phyloP scores from a whole-genome alignment of 2,329 filamentous ascomycete species.

The Orbilia ellipsospora region DNA sequence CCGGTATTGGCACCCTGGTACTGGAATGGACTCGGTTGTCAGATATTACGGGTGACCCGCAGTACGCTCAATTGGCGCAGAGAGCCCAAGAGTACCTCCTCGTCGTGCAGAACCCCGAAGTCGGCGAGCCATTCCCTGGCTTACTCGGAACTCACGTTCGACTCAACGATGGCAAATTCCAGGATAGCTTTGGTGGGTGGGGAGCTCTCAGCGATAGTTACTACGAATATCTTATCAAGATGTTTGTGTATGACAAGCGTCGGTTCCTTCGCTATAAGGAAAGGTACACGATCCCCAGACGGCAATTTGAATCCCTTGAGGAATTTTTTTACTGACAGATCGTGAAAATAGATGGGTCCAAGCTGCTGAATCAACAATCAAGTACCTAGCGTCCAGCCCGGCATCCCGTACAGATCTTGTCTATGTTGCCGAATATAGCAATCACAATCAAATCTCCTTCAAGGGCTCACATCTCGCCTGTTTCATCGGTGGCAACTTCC shows the following conservation, averaged over 20 bases:
- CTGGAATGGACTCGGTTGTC: constrained; percentile 86
- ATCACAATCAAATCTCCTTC: constrained; percentile 65
- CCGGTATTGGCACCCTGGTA: constrained; percentile 80
- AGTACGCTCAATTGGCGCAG: constrained; percentile 75
- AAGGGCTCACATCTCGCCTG: constrained; percentile 74
- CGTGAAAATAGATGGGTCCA: constrained; percentile 69
- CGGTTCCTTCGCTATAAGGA: constrained; percentile 75
- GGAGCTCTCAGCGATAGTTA: constrained; percentile 80
- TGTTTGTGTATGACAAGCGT: constrained; percentile 80
- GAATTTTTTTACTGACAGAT: background rate
- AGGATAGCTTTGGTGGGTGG: constrained; percentile 78
- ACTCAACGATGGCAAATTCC: constrained; percentile 73
- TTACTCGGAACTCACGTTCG: constrained; percentile 76
- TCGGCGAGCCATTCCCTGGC: constrained; percentile 78
- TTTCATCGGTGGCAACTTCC: constrained; percentile 86
- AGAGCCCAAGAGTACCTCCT: constrained; percentile 77
- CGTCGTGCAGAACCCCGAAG: constrained; percentile 69
- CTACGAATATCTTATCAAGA: constrained; percentile 92
- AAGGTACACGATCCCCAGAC: constrained; percentile 61
- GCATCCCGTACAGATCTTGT: constrained; percentile 75
- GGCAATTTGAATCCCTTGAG: background rate
- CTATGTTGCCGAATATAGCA: constrained; percentile 71
- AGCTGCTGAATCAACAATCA: constrained; percentile 80
- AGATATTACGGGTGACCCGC: constrained; percentile 75
- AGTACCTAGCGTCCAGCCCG: constrained; percentile 76